Evolutionary conservation across 257 asterid genomes (phyloP), one percentile per base, ranked within the genome.

Genomic region (Galeopsis tetrahit): DNA sequence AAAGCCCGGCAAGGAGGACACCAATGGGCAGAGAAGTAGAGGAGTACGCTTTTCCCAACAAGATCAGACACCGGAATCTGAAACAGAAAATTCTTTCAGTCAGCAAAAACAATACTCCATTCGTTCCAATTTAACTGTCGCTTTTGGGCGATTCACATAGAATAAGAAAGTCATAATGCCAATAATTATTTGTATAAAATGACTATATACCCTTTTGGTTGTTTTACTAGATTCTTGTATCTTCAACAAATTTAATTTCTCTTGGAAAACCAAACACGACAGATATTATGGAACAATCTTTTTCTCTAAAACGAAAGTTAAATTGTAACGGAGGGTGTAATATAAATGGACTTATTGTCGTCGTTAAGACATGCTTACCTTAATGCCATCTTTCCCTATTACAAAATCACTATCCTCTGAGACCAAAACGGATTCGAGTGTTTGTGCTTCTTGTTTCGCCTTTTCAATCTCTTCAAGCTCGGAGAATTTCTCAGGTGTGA

Each of bases 1-100:
- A 94, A 88, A 21, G 96, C 96, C 2, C 88, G 90, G 84, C 96
- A 91, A 1, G 99, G 95, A 7, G 96, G 97, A 68, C 97, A 89
- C 92, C 90, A 88, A 31, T 87, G 91, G 17, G 97, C 97, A 0
- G 92, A 89, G 64, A 94, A 88, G 77, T 85, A 89, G 42, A 91
- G 91, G 31, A 94, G 89, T 64, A 91, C 68, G 33, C 10, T 78
- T 70, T 87, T 91, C 14, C 97, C 97, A 10, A 85, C 83, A 48
- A 94, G 95, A 79, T 85, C 88, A 28, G 92, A 83, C 11, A 91
- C 91, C 1, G 72, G 89, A 55, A 90, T 56, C 96, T 90, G 84
- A 73, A 69, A 77, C 4, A 13, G 66, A 55, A 69, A 72, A 52
- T 17, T 10, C 39, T 0, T 61, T 49, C 7, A 4, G 33, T 71